Base-by-base conservation (phyloP, 345 rosid species). In the Barbarea vulgaris region DNA sequence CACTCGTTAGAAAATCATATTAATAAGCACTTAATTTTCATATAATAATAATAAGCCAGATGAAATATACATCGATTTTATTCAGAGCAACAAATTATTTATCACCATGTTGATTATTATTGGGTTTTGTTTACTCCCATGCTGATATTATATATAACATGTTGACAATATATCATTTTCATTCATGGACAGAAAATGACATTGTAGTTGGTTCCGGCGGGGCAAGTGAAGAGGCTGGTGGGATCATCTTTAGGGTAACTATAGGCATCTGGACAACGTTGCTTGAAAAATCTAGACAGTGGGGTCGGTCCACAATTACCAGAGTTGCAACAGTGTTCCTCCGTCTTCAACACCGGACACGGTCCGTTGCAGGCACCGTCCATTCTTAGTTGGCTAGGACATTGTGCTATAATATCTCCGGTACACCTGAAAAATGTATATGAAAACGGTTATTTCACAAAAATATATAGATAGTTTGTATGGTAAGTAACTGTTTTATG, bases 201-300 rank as follows among this genome's bases (percentile, higher is more conserved):
- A 27, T 70, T 76, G 51, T 76, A 76, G 65, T 76, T 55, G 42
- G 70, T 76, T 37, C 80, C 80, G 2, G 57, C 1, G 0, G 56
- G 64, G 59, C 80, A 76, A 61, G 80, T 62, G 57, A 77, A 77
- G n/a, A 33, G 41, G 30, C 83, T 83, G 39, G 81, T 73, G 10
- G 61, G 69, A 39, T 81, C 86, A 73, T 86, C 89, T 28, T 84
- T 82, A 10, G 86, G 89, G n/a, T 82, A 86, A 73, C 84, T 83
- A 53, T 84, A 84, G n/a, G 80, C 86, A 50, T 84, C 86, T 3
- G 90, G 90, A 64, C 90, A 84, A 52, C 84, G 80, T 0, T 78
- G 69, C 69, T 86, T 81, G 58, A 86, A 86, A 55, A 69, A 86
- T 62, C 7, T 81, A 1, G 90, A 84, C 24, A 69, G 75, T n/a